These are phyloP conservation scores for Silene noctiflora DNA, from an alignment of 179 eudicot genomes.

Conservation along the genomic window DNA sequence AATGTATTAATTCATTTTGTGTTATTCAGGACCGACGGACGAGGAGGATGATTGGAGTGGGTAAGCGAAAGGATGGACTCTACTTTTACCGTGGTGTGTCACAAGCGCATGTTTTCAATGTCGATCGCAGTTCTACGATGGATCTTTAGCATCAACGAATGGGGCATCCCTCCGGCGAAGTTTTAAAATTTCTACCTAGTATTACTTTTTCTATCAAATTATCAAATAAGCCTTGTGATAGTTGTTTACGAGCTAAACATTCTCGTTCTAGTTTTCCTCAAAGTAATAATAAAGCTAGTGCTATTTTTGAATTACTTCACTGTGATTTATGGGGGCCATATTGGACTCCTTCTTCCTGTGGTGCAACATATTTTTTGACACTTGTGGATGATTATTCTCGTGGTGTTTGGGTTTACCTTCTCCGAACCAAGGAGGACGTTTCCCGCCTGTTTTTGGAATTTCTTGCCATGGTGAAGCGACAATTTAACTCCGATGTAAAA, in stretches of 20 bases:
- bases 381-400: neutral
- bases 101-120: neutral
- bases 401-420: no score
- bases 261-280: no score
- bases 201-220: neutral
- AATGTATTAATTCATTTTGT: no score
- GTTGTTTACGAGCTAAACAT: no score
- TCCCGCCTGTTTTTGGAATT: no score
- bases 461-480: neutral
- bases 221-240: no score
- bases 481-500: neutral
- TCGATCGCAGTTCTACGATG: neutral
- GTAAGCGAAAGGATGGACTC: neutral
- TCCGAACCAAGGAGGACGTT: no score
- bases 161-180: neutral
- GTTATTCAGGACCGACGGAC: no score
- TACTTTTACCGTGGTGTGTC: neutral
- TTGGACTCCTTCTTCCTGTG: slow-evolving; percentile 5
- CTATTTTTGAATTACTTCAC: neutral
- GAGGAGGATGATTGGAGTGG: neutral
- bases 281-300: no score
- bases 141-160: neutral
- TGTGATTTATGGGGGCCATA: neutral
- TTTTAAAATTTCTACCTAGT: neutral
- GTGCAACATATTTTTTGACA: slow-evolving; percentile 2